Evolutionary conservation across 345 rosid species (phyloP).

Genomic region (Murraya paniculata): DNA sequence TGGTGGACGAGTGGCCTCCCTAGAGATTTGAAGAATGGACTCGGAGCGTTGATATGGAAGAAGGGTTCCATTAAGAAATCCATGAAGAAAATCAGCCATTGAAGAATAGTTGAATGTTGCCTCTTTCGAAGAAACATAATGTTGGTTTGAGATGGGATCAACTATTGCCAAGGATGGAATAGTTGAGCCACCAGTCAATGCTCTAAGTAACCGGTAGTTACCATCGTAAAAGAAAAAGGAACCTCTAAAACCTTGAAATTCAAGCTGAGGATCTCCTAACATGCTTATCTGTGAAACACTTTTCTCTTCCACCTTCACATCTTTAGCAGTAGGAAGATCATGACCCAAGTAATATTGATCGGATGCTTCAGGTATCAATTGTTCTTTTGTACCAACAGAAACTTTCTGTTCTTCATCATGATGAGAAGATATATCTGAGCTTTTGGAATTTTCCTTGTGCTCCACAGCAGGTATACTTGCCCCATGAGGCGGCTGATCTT

Average conservation of each 20-base stretch:
- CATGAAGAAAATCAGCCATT: constrained; percentile 47
- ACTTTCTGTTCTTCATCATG: constrained; percentile 30
- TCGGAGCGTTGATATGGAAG: constrained; percentile 62
- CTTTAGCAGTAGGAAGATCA: constrained; percentile 24
- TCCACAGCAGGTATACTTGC: constrained; percentile 25
- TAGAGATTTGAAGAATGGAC: constrained; percentile 37
- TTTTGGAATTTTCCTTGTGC: constrained; percentile 28
- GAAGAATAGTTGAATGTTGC: constrained; percentile 41
- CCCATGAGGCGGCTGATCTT: constrained; percentile 26
- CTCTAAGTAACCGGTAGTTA: constrained; percentile 53
- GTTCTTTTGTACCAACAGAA: constrained; percentile 28
- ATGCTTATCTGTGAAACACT: constrained; percentile 25
- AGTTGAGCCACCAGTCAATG: constrained; percentile 65
- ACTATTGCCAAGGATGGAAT: constrained; percentile 75
- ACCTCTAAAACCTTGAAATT: constrained; percentile 45
- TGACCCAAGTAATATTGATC: constrained; percentile 28
- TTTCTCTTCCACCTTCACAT: constrained; percentile 28
- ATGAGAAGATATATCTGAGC: constrained; percentile 31
- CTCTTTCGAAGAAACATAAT: constrained; percentile 52
- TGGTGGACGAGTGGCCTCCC: constrained; percentile 61
- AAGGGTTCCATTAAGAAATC: constrained; percentile 61
- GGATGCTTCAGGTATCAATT: constrained; percentile 24
- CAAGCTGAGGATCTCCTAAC: constrained; percentile 35
- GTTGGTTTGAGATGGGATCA: constrained; percentile 65
- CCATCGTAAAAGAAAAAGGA: constrained; percentile 80